Conservation (phyloP, 495 filamentous ascomycete species). For the Chaetomidium leptoderma region DNA sequence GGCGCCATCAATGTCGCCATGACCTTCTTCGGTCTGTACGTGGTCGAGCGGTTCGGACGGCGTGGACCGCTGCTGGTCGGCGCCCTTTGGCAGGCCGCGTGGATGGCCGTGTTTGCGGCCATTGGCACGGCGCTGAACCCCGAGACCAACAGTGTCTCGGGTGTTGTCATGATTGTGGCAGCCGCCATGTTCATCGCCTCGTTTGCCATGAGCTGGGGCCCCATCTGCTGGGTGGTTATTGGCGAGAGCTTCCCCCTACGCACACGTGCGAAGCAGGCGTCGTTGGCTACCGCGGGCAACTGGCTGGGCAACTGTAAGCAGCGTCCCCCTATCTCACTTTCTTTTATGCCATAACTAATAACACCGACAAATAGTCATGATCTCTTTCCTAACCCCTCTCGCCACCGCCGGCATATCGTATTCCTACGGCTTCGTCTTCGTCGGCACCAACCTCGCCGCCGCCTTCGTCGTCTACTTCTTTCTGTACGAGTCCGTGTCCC, state of each 20-base stretch:
- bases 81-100: constrained; percentile 61
- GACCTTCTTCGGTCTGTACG: constrained; percentile 63
- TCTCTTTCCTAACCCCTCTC: constrained; percentile 80
- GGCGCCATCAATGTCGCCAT: constrained; percentile 66
- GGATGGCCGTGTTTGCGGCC: constrained; percentile 66
- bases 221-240: constrained; percentile 71
- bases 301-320: constrained; percentile 70
- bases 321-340: neutral
- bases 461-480: constrained; percentile 73
- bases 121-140: constrained; percentile 49
- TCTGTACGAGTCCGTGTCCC: constrained; percentile 64
- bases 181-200: constrained; percentile 64
- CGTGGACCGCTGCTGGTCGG: constrained; percentile 61
- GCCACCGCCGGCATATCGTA: constrained; percentile 66
- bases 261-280: constrained; percentile 67
- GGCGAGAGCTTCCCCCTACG: constrained; percentile 72
- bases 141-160: constrained; percentile 48
- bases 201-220: constrained; percentile 70
- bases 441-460: constrained; percentile 60
- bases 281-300: constrained; percentile 68
- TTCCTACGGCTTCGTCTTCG: constrained; percentile 77
- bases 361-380: constrained; percentile 47
- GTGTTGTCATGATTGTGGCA: constrained; percentile 69
- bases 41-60: constrained; percentile 64
- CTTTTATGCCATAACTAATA: neutral